A percentile compares a stretch with the other conserved stretches of the same genome.
These are phyloP conservation scores for Capsicum baccatum DNA, from an alignment of 257 asterid genomes.

Conservation along the genomic window DNA sequence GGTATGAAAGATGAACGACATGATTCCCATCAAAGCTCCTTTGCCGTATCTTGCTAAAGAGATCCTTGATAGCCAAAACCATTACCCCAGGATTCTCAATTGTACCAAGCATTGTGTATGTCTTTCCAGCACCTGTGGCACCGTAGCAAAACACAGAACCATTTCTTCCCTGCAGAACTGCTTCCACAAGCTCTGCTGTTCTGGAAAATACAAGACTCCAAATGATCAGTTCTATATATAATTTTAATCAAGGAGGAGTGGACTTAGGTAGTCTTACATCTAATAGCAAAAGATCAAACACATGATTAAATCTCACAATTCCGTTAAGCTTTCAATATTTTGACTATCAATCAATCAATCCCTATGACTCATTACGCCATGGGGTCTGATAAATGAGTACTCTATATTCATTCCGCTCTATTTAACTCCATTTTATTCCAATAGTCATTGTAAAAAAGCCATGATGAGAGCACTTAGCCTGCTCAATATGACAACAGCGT, in stretches of 20 bases:
- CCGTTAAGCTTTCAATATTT: not conserved
- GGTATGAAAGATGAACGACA: slow-evolving; percentile 65
- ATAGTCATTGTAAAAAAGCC: not conserved
- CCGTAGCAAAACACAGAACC: slow-evolving; percentile 76
- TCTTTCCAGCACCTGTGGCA: slow-evolving; percentile 77
- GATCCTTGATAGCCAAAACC: slow-evolving; percentile 75
- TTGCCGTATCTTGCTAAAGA: slow-evolving; percentile 56
- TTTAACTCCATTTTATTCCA: not conserved
- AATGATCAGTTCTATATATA: slow-evolving; percentile 4
- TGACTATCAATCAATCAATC: not conserved
- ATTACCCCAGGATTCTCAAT: slow-evolving; percentile 67
- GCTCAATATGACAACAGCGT: not conserved
- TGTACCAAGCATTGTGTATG: slow-evolving; percentile 71
- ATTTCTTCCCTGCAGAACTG: slow-evolving; percentile 67
- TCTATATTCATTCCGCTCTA: not conserved
- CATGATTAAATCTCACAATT: not conserved
- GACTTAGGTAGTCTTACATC: not conserved
- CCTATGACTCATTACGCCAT: not conserved
- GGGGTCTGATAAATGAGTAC: not conserved
- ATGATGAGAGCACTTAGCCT: not conserved
- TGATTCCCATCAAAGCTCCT: slow-evolving; percentile 62
- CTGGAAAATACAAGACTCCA: slow-evolving; percentile 41
- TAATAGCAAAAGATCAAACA: slow-evolving; percentile 2
- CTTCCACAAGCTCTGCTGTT: slow-evolving; percentile 76
- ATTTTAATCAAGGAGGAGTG: not conserved